Conservation (phyloP, 1,139 yeast genomes). For the Blastobotrys arbuscula region DNA sequence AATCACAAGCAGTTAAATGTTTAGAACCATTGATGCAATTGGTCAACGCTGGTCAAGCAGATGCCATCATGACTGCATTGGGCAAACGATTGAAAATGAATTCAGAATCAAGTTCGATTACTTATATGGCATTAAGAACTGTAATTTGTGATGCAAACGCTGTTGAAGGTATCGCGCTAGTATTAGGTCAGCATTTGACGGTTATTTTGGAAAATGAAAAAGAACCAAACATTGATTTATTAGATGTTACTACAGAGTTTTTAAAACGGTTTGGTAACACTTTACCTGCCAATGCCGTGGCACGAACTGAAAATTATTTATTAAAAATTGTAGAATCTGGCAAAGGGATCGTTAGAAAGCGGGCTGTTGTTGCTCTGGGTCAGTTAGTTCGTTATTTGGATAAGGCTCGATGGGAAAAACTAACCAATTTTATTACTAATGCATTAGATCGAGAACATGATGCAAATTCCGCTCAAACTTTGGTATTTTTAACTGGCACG, state of each 20-base stretch:
- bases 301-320: slow-evolving; percentile 32
- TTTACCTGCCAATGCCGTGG: slow-evolving; percentile 41
- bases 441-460: slow-evolving; percentile 18
- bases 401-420: slow-evolving; percentile 26
- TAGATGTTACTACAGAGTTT: slow-evolving; percentile 60
- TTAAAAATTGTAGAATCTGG: slow-evolving; percentile 23
- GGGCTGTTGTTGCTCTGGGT: slow-evolving; percentile 52
- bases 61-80: slow-evolving; percentile 18
- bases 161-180: slow-evolving; percentile 30
- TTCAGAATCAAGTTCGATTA: slow-evolving; percentile 40
- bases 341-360: slow-evolving; percentile 31
- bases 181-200: slow-evolving; percentile 34
- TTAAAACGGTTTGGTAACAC: slow-evolving; percentile 50
- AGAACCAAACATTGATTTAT: slow-evolving; percentile 46
- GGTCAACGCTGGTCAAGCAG: slow-evolving; percentile 22
- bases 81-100: slow-evolving; percentile 11
- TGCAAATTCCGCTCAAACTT: slow-evolving; percentile 17
- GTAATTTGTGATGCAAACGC: slow-evolving; percentile 43
- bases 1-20: slow-evolving; percentile 65
- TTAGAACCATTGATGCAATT: slow-evolving; percentile 36
- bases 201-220: slow-evolving; percentile 32
- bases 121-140: slow-evolving; percentile 65
- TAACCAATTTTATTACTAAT: slow-evolving; percentile 22
- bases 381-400: slow-evolving; percentile 39
- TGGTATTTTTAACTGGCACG: slow-evolving; percentile 27